These are phyloP conservation scores for Podaxis sp. DNA, from an alignment of 768 basidiomycete species.

Conservation along the genomic window DNA sequence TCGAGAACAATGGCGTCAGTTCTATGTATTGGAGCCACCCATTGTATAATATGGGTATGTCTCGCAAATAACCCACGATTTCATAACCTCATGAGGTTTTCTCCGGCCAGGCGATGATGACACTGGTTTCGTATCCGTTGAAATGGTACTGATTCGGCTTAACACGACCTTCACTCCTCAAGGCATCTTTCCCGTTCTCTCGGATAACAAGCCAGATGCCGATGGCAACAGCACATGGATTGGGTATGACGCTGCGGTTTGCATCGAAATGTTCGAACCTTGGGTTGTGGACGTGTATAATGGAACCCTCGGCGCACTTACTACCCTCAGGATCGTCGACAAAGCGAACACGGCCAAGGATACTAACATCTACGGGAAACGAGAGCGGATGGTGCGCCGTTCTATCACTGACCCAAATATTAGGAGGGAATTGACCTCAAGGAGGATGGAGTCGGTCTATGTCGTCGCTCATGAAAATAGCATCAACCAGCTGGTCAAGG, in stretches of 20 bases:
- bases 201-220: slow-evolving; percentile 22
- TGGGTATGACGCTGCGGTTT: slow-evolving; percentile 40
- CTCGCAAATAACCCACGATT: background rate
- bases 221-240: slow-evolving; percentile 30
- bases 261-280: slow-evolving; percentile 39
- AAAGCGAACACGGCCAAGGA: slow-evolving; percentile 27
- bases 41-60: slow-evolving; percentile 24
- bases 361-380: slow-evolving; percentile 10
- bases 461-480: slow-evolving; percentile 34
- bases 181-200: slow-evolving; percentile 27
- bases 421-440: slow-evolving; percentile 29
- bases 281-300: slow-evolving; percentile 40
- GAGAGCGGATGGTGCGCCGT: slow-evolving; percentile 23
- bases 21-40: slow-evolving; percentile 29
- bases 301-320: slow-evolving; percentile 30
- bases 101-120: slow-evolving; percentile 25
- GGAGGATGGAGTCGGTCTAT: slow-evolving; percentile 25
- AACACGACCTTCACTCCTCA: slow-evolving; percentile 33
- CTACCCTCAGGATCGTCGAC: slow-evolving; percentile 30
- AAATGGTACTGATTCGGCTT: slow-evolving; percentile 35
- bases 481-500: slow-evolving; percentile 35
- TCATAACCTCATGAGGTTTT: background rate
- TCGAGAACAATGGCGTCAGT: slow-evolving; percentile 34
- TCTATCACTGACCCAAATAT: slow-evolving; percentile 21
- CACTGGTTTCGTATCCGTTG: slow-evolving; percentile 32